A percentile compares a stretch with the other conserved stretches of the same genome.
Evolutionary conservation across 768 basidiomycete genomes (phyloP).

Genomic region (Candolleomyces aberdarensis): DNA sequence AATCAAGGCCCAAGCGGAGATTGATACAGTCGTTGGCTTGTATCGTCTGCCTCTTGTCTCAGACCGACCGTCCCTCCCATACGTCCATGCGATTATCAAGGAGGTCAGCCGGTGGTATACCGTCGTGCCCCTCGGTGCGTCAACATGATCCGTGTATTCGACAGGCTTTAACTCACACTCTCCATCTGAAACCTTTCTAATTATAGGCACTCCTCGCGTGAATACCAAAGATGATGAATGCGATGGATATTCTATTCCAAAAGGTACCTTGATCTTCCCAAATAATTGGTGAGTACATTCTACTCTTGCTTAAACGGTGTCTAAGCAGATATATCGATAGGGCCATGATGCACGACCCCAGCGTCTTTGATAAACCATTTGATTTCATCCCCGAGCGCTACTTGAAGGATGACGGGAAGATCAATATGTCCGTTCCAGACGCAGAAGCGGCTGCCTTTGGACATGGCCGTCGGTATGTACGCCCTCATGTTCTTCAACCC

Average conservation of each 20-base stretch:
- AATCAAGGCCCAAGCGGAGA: conserved; percentile 14
- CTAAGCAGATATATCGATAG: conserved; percentile 7
- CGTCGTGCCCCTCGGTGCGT: background rate
- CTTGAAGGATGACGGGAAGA: conserved; percentile 11
- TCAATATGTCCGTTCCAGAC: conserved; percentile 14
- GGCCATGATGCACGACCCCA: conserved; percentile 21
- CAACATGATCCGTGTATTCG: no score
- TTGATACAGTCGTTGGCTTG: conserved; percentile 4
- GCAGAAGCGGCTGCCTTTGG: conserved; percentile 19
- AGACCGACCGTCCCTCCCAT: background rate
- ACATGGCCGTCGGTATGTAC: conserved; percentile 19
- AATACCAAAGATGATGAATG: conserved; percentile 29
- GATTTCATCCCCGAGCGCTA: conserved; percentile 25
- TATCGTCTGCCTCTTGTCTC: background rate
- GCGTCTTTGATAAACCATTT: conserved; percentile 17
- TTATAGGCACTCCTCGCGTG: conserved; percentile 13
- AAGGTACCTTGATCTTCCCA: conserved; percentile 22
- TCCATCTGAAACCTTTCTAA: background rate
- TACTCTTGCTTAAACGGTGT: background rate
- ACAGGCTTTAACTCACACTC: background rate
- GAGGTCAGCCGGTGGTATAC: background rate
- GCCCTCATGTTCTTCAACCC: background rate
- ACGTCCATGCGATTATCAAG: background rate
- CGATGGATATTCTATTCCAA: conserved; percentile 33
- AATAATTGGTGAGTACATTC: conserved; percentile 16